Percentiles rank a stretch among this genome's conserved stretches.
Conservation (phyloP, 768 basidiomycete genomes). For the Collybia sp. region DNA sequence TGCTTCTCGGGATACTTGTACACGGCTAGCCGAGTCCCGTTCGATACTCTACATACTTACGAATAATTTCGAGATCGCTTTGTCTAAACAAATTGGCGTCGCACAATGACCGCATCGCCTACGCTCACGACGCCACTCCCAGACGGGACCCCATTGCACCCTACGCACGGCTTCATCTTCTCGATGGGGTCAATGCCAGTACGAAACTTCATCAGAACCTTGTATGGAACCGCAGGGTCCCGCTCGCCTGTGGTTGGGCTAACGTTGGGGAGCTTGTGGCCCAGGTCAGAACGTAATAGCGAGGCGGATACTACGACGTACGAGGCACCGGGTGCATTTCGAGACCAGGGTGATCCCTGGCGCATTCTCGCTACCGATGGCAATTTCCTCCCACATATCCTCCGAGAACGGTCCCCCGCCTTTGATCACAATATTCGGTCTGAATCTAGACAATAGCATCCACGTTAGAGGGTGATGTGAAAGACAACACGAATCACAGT, state of each 20-base stretch:
- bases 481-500: background rate
- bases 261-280: conserved; percentile 67
- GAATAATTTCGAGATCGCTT: no score
- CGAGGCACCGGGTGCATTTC: conserved; percentile 69
- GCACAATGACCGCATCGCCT: conserved; percentile 50
- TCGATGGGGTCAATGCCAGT: conserved; percentile 47
- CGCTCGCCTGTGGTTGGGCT: conserved; percentile 57
- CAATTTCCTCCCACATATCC: conserved; percentile 62
- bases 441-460: conserved; percentile 43
- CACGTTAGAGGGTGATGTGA: background rate
- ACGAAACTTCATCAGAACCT: conserved; percentile 71
- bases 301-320: conserved; percentile 25
- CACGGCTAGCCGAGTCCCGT: no score
- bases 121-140: conserved; percentile 50
- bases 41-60: no score
- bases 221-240: conserved; percentile 72
- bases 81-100: no score
- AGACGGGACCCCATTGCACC: conserved; percentile 55
- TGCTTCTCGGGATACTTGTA: no score
- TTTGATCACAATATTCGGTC: conserved; percentile 69
- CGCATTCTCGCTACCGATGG: conserved; percentile 38
- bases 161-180: conserved; percentile 56
- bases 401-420: conserved; percentile 71
- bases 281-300: conserved; percentile 1
- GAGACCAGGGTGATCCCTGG: conserved; percentile 55